Evolutionary conservation across 345 rosid genomes (phyloP), one percentile per base, ranked within the genome.

Genomic region (Reutealis trisperma): DNA sequence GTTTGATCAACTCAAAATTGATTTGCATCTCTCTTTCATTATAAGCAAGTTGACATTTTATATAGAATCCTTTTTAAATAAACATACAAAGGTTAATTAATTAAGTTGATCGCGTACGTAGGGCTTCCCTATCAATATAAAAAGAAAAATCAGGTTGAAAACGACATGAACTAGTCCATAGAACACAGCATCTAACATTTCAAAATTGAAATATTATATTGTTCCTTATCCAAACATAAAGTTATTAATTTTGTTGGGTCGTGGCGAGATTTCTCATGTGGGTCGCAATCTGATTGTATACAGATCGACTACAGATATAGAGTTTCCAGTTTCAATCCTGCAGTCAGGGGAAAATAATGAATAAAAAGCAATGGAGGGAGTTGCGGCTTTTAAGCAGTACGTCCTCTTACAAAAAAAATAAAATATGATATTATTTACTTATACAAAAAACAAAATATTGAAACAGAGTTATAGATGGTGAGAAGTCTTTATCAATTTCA

Each of bases 181-280:
- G 21, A 45, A 51, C 18, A 42, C 37, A 57, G 3, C 34, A 37
- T 49, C 51, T 2, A 47, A 47, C 51, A 47, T 47, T 47, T 47
- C 14, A 47, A 47, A 15, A 9, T 47, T 47, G 11, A 47, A 37
- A 47, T 47, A 47, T 0, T 41, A 73, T 4, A 22, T 37, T 60
- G 79, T 71, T 71, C 77, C 83, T 79, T 79, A 77, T 79, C 85
- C 82, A 51, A 66, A 67, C 54, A 71, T 66, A 44, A 54, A 67
- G 55, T 16, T 62, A n/a, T 4, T 41, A 54, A 5, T 72, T 73
- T 70, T 76, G 80, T 78, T 80, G 30, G 69, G 69, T 37, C 61
- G 32, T 71, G 81, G 44, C 51, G 45, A 67, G 49, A 67, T 63
- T 67, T 72, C 25, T 32, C 65, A 8, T 34, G 72, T 30, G 13